phyloP scores from a whole-genome alignment of 163 green algal species.

The Prototheca wickerhamii region DNA sequence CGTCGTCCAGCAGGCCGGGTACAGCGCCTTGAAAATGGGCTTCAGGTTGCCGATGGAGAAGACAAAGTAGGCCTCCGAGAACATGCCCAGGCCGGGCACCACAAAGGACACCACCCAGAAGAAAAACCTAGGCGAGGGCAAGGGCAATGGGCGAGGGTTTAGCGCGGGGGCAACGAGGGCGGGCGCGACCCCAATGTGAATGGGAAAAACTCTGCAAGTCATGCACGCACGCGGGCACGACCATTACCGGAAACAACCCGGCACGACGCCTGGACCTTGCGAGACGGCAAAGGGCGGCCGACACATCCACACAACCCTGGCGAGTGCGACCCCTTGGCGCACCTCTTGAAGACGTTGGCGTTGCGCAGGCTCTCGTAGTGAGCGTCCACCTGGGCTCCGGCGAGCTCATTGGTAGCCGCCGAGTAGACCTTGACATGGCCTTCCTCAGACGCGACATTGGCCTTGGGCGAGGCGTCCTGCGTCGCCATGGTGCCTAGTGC shows the following conservation, averaged over 20 bases:
- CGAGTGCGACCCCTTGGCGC: not conserved
- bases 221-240: not conserved
- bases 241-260: too few relatives aligned
- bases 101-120: slow-evolving; percentile 24
- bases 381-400: slow-evolving; percentile 3
- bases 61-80: slow-evolving; percentile 42
- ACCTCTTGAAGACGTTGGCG: slow-evolving; percentile 3
- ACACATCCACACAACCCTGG: too few relatives aligned
- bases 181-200: not conserved
- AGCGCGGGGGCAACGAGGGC: not conserved
- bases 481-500: too few relatives aligned
- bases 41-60: slow-evolving; percentile 48
- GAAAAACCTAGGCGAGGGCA: slow-evolving; percentile 2
- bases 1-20: slow-evolving; percentile 28
- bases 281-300: not conserved
- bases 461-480: too few relatives aligned
- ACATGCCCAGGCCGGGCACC: slow-evolving; percentile 32
- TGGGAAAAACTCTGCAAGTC: not conserved
- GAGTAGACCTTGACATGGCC: slow-evolving; percentile 5
- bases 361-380: slow-evolving; percentile 3
- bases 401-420: slow-evolving; percentile 2
- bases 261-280: not conserved
- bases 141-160: not conserved
- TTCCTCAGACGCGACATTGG: not conserved
- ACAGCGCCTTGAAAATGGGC: slow-evolving; percentile 26